Evolutionary conservation across 2,329 filamentous ascomycete genomes (phyloP).

Genomic region (Cladophialophora exuberans): DNA sequence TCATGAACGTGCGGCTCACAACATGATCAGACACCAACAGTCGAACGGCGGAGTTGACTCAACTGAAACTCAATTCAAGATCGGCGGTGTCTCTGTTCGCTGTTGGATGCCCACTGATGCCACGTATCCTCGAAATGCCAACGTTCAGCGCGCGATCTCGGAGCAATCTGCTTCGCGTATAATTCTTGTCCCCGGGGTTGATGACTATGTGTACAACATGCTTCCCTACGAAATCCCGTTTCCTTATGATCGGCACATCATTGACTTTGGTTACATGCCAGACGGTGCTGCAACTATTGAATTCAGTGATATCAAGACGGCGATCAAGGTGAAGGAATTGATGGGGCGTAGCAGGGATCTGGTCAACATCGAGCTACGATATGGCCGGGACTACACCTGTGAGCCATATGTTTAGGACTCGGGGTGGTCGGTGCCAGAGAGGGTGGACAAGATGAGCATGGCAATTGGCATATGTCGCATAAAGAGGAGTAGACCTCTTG

Average conservation of each 20-base stretch:
- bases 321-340: constrained; percentile 20
- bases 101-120: constrained; percentile 32
- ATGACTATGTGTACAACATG: constrained; percentile 7
- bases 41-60: not conserved
- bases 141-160: constrained; percentile 28
- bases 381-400: constrained; percentile 21
- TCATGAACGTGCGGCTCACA: constrained; percentile 25
- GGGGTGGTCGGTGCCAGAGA: too few relatives aligned
- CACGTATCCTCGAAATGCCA: constrained; percentile 29
- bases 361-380: constrained; percentile 8
- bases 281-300: constrained; percentile 30
- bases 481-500: too few relatives aligned
- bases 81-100: constrained; percentile 24
- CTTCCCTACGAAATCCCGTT: constrained; percentile 17
- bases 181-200: constrained; percentile 25
- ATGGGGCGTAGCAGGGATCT: constrained; percentile 13
- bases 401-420: constrained; percentile 6
- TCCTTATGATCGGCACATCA: constrained; percentile 14
- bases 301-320: constrained; percentile 30
- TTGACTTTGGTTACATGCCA: constrained; percentile 25
- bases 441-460: constrained; percentile 3
- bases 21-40: constrained; percentile 25
- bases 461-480: not conserved
- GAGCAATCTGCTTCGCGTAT: constrained; percentile 25
- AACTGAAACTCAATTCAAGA: constrained; percentile 19